These are phyloP conservation scores for Eremochloa ophiuroides DNA, from an alignment of 176 grass and related monocot genomes.

Conservation along the genomic window DNA sequence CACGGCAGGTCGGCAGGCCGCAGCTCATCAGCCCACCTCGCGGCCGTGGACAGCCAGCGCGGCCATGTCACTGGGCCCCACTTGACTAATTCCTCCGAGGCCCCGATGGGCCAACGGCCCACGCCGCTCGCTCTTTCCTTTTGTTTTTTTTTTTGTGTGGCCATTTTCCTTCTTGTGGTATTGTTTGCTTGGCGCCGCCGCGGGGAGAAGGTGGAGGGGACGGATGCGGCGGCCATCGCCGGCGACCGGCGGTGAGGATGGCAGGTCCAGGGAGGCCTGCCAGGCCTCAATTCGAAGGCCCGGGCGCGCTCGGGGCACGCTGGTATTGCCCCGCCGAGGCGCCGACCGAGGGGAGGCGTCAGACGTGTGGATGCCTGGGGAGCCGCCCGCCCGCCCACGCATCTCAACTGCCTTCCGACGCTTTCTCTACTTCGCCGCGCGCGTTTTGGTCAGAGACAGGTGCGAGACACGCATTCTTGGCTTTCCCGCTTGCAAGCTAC, in stretches of 20 bases:
- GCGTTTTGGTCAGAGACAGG: constrained; percentile 9
- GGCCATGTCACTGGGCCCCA: background rate
- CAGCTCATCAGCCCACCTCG: background rate
- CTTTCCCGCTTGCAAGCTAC: constrained; percentile 3
- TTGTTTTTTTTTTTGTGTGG: background rate
- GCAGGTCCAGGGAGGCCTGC: background rate
- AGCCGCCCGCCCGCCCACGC: constrained; percentile 16
- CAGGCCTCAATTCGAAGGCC: background rate
- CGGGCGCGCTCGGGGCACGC: background rate
- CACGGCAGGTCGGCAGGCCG: too few species aligned
- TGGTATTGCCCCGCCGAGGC: background rate
- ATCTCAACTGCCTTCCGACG: background rate
- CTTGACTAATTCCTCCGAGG: too few species aligned
- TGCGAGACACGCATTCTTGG: constrained; percentile 2
- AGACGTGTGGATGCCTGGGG: background rate
- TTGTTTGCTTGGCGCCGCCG: background rate
- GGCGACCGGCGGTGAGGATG: background rate
- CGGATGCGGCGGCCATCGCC: background rate
- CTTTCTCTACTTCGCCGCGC: background rate
- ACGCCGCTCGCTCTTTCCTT: background rate
- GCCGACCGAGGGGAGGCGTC: background rate
- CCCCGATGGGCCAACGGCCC: background rate
- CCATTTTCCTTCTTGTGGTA: too few species aligned
- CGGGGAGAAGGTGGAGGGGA: background rate
- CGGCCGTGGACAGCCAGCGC: background rate